Evolutionary conservation across 192 early-diverging fungal species (phyloP), one percentile per base, ranked within the genome.

Genomic region (Linnemannia elongata): DNA sequence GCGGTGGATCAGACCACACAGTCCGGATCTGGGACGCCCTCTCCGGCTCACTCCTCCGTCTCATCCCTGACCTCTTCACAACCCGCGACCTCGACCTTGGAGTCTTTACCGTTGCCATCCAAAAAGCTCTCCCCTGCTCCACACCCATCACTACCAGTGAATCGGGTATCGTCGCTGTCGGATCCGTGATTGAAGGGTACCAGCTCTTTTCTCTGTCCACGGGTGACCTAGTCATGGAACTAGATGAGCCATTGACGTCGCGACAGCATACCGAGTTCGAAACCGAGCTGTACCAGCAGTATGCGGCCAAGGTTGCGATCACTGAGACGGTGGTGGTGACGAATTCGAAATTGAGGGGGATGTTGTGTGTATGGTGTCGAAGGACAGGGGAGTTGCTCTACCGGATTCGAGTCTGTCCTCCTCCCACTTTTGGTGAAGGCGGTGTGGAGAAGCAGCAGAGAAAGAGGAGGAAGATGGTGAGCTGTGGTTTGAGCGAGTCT

Each of bases 1-100:
- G 84, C 36, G 84, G 84, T 13, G 84, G 84, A 24, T 86, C 84
- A 15, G 84, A 86, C 39, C 79, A 81, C 38, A 86, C 79, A 0
- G 69, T 81, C 10, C 74, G 84, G 15, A 36, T 86, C 7, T 86
- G 84, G 84, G 84, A 86, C 70, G 84, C 79, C 9, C 54, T 77
- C 36, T 74, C 84, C 4, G 84, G 84, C 1, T 22, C 22, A 13
- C 41, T 76, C 1, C 18, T 73, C 22, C 55, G 60, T 6, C 20
- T 77, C 17, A 80, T 86, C 41, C 30, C 84, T 0, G 27, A 77
- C 47, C 84, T 86, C 42, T 86, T 68, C 49, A 45, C 63, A 5
- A 68, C 75, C 3, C 84, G 79, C 35, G 74, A 76, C 0, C 33
- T 86, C 8, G 71, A 52, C 49, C 79, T 79, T 9, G 84, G 84